phyloP scores from a whole-genome alignment of 2,329 filamentous ascomycete species.

The Thermomyces lanuginosus region DNA sequence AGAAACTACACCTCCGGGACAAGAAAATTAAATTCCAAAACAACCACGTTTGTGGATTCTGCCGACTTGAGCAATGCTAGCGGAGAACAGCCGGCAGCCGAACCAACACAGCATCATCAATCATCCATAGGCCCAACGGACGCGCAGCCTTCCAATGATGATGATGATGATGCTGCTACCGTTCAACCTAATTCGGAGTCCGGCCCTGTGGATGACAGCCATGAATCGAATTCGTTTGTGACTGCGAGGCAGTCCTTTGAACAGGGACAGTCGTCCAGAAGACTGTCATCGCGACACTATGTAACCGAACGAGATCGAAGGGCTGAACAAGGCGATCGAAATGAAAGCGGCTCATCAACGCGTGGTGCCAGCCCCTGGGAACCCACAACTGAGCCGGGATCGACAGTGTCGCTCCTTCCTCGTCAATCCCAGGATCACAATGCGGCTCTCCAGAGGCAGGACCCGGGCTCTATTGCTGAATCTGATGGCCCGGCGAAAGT shows the following conservation, averaged over 20 bases:
- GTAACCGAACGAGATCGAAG: too few relatives aligned
- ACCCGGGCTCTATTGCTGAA: slow-evolving; percentile 16
- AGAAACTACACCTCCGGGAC: slow-evolving; percentile 32
- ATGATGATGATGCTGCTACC: slow-evolving; percentile 1
- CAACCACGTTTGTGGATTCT: slow-evolving; percentile 27
- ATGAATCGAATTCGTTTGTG: slow-evolving; percentile 6
- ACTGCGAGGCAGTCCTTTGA: slow-evolving; percentile 5
- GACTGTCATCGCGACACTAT: too few relatives aligned
- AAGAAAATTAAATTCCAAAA: slow-evolving; percentile 39
- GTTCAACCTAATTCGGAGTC: not conserved
- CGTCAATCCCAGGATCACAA: slow-evolving; percentile 9
- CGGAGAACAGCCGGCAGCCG: too few relatives aligned
- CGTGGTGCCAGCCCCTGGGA: not conserved
- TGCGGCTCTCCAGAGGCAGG: slow-evolving; percentile 17
- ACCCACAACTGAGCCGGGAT: slow-evolving; percentile 13
- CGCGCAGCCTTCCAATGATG: too few relatives aligned
- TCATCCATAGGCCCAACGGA: too few relatives aligned
- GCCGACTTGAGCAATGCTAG: too few relatives aligned
- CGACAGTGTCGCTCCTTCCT: slow-evolving; percentile 19
- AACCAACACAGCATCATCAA: too few relatives aligned
- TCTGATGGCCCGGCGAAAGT: slow-evolving; percentile 8
- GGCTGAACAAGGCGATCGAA: too few relatives aligned
- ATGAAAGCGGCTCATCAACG: too few relatives aligned
- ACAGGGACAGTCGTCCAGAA: not conserved
- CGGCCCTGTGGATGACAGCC: too few relatives aligned